These are phyloP conservation scores for Trametes versicolor DNA, from an alignment of 1,284 basidiomycete genomes.

Conservation along the genomic window DNA sequence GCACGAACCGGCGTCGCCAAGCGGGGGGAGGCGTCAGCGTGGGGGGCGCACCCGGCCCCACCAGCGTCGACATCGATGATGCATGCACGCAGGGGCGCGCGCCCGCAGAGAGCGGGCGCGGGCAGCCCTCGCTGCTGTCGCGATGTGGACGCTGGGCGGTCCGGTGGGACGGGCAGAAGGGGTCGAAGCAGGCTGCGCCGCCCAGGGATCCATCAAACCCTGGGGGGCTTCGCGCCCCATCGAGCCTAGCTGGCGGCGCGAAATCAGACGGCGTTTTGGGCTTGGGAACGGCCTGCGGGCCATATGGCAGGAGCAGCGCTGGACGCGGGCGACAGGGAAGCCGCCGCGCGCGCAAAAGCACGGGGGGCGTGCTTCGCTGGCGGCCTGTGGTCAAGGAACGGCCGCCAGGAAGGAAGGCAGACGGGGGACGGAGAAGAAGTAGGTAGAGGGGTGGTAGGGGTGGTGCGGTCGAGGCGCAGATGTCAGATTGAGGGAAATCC, in stretches of 20 bases:
- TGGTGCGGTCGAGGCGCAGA: neutral
- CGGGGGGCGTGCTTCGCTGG: neutral
- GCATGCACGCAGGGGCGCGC: neutral
- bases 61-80: neutral
- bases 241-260: constrained; percentile 21
- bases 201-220: constrained; percentile 29
- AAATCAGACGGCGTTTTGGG: constrained; percentile 29
- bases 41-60: neutral
- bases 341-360: neutral
- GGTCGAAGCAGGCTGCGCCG: constrained; percentile 23
- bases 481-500: neutral
- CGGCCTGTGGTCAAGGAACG: constrained; percentile 3
- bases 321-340: neutral
- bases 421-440: neutral
- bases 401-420: neutral
- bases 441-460: neutral
- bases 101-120: neutral
- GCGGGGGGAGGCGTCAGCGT: neutral
- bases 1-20: constrained; percentile 14
- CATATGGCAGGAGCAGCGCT: constrained; percentile 14
- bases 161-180: constrained; percentile 33
- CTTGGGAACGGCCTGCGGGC: constrained; percentile 24
- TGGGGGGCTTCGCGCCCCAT: constrained; percentile 28
- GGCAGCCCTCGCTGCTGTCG: neutral
- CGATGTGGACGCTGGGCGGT: constrained; percentile 29